These are phyloP conservation scores for Alternaria gaisen DNA, from an alignment of 2,329 filamentous ascomycete species.

Conservation along the genomic window DNA sequence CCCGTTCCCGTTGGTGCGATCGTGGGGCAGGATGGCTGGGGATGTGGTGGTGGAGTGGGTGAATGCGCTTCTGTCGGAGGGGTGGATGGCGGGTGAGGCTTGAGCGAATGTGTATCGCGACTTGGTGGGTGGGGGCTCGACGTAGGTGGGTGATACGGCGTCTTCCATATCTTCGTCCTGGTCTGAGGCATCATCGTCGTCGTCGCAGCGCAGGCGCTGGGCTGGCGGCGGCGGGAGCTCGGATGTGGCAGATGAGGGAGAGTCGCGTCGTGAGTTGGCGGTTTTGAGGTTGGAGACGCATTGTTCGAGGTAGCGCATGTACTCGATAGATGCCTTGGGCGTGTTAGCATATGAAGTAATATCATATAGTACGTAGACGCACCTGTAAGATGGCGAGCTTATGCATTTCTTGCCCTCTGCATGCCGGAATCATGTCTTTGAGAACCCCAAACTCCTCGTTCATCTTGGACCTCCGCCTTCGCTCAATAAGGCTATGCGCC, in stretches of 20 bases:
- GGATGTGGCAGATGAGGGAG: slow-evolving; percentile 38
- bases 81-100: slow-evolving; percentile 47
- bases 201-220: slow-evolving; percentile 41
- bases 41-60: slow-evolving; percentile 52
- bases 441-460: slow-evolving; percentile 96
- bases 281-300: slow-evolving; percentile 81
- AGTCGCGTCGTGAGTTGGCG: slow-evolving; percentile 39
- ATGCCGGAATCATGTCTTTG: slow-evolving; percentile 95
- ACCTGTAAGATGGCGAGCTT: slow-evolving; percentile 96
- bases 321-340: slow-evolving; percentile 88
- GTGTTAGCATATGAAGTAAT: neutral
- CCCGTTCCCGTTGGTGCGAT: slow-evolving; percentile 40
- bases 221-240: slow-evolving; percentile 33
- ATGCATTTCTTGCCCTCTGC: slow-evolving; percentile 94
- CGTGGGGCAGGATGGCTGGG: slow-evolving; percentile 48
- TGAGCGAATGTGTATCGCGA: slow-evolving; percentile 39
- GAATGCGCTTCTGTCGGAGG: slow-evolving; percentile 50
- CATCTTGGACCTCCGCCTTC: slow-evolving; percentile 92
- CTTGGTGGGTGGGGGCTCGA: slow-evolving; percentile 16
- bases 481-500: slow-evolving; percentile 93
- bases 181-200: slow-evolving; percentile 59
- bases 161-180: slow-evolving; percentile 58
- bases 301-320: slow-evolving; percentile 90
- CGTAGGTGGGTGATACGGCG: slow-evolving; percentile 41
- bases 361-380: slow-evolving; percentile 14